Base-by-base conservation (phyloP, 2,329 filamentous ascomycete genomes). In the Alternaria solani region DNA sequence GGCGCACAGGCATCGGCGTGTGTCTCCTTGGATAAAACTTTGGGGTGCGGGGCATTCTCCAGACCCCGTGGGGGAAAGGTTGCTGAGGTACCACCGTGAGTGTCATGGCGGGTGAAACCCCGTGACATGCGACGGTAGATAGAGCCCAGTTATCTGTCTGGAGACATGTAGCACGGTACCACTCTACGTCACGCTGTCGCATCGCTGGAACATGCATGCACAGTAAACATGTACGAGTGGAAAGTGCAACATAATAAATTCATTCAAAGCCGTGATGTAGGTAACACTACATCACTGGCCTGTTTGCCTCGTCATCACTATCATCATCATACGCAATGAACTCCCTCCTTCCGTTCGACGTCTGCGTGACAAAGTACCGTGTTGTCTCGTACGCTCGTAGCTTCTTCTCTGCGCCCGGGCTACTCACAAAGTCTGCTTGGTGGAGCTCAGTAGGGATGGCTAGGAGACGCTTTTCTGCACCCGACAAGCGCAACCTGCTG, bases 261-360 rank as follows among this genome's bases (percentile, higher is more conserved):
- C 26, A 51, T 58, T 36, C 47, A 26, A 46, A 44, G 49, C 59
- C 39, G 38, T 28, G 39, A 48, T 63, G 60, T 59, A 58, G 48
- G 52, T 59, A 59, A 55, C 46, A 64, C 67, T 57, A 77, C 73
- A 77, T 74, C 26, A 77, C 73, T 4, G 74, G 73, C 39, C 73
- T 64, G 47, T 72, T 70, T 51, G 68, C 61, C 64, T 77, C 74
- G 53, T 76, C 74, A 46, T 77, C 74, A 8, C 72, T 69, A 12
- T 76, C 73, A 25, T 72, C 71, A 6, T 73, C 69, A 52, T 74
- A 73, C 7, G 67, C 65, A 38, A 68, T 66, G 39, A 70, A 75
- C 26, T 71, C 67, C 9, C 63, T 57, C 26, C 64, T 64, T 36
- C 68, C 67, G 39, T 58, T 63, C 16, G 59, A 39, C 14, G 62